Evolutionary conservation across 192 early-diverging fungal genomes (phyloP).

Genomic region (Podila verticillata): DNA sequence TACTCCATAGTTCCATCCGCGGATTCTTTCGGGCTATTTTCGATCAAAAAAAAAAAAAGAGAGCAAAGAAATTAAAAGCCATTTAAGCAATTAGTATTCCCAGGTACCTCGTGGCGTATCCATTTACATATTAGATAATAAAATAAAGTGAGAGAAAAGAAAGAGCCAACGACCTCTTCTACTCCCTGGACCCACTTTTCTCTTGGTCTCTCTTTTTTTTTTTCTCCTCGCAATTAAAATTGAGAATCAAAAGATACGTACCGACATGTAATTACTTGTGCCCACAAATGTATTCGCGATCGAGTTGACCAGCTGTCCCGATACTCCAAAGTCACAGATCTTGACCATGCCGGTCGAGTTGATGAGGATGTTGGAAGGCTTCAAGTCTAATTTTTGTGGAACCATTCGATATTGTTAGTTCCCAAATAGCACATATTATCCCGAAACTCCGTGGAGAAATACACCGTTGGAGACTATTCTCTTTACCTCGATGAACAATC

Average conservation of each 20-base stretch:
- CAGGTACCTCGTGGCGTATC: background rate
- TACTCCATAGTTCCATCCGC: constrained; percentile 80
- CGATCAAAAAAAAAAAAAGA: background rate
- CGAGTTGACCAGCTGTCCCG: constrained; percentile 85
- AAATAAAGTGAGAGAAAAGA: constrained; percentile 4
- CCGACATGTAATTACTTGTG: constrained; percentile 85
- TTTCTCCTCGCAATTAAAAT: background rate
- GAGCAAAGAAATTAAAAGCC: background rate
- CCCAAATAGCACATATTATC: background rate
- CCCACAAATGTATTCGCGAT: constrained; percentile 89
- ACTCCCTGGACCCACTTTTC: background rate
- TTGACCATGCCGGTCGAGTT: constrained; percentile 84
- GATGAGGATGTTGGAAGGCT: constrained; percentile 89
- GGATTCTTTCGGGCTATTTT: constrained; percentile 78
- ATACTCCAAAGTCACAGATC: constrained; percentile 92
- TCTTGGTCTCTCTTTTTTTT: too few species aligned
- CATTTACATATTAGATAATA: background rate
- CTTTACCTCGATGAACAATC: constrained; percentile 93
- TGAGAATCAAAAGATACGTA: constrained; percentile 46
- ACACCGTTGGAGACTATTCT: background rate
- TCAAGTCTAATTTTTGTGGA: constrained; percentile 66
- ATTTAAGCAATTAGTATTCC: too few species aligned
- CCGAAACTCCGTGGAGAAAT: background rate
- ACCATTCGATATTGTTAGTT: background rate
- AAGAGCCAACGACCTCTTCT: background rate